Evolutionary conservation across 116 monocot species (phyloP).

Genomic region (Iris pallida): DNA sequence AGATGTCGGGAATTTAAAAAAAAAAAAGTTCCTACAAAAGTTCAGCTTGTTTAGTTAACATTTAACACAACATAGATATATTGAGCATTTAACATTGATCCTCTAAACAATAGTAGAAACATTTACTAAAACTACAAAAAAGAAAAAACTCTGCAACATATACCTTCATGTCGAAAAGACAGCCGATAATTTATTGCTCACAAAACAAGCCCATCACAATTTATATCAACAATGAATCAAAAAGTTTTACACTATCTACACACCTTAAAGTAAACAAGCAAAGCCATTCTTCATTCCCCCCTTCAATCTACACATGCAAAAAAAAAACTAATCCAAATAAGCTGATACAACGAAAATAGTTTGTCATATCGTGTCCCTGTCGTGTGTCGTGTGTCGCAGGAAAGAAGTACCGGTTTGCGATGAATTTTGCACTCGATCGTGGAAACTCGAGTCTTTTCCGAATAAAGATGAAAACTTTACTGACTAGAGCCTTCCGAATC

Average conservation of each 20-base stretch:
- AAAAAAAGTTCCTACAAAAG: too few species aligned
- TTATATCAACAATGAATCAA: slow-evolving; percentile 3
- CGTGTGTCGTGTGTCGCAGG: too few species aligned
- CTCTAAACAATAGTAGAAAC: too few species aligned
- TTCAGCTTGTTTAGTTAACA: too few species aligned
- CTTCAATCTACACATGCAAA: slow-evolving; percentile 18
- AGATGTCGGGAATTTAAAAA: too few species aligned
- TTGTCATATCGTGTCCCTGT: too few species aligned
- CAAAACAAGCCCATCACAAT: slow-evolving; percentile 20
- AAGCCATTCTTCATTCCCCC: not conserved
- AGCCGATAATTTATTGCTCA: slow-evolving; percentile 10
- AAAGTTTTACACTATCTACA: slow-evolving; percentile 22
- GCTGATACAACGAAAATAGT: not conserved
- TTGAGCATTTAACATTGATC: too few species aligned
- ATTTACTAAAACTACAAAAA: too few species aligned
- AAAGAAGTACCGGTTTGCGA: not conserved
- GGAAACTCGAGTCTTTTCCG: not conserved
- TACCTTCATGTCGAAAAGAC: too few species aligned
- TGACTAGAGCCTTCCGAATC: slow-evolving; percentile 29
- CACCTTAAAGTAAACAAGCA: slow-evolving; percentile 22
- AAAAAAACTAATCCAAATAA: not conserved
- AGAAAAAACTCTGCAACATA: too few species aligned
- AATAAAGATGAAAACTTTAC: not conserved
- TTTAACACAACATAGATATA: too few species aligned
- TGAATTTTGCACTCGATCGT: not conserved